Percentiles rank a stretch among this genome's conserved stretches.
phyloP scores from a whole-genome alignment of 345 rosid species.

The Rhodomyrtus tomentosa region DNA sequence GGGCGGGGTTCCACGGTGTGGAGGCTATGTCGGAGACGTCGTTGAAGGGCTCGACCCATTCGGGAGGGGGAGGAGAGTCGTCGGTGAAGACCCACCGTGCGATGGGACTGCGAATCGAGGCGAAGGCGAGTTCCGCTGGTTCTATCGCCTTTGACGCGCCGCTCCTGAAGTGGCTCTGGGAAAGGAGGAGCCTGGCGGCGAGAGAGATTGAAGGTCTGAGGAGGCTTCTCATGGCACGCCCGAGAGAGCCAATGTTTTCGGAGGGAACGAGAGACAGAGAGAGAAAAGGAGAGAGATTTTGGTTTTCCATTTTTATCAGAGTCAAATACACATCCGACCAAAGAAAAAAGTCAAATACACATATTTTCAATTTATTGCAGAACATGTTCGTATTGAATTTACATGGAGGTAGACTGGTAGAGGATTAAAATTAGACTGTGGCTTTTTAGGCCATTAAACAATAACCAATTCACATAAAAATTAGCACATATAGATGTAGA shows the following conservation, averaged over 20 bases:
- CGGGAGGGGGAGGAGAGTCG: constrained; percentile 52
- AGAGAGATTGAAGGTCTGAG: not conserved
- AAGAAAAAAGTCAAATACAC: too few species aligned
- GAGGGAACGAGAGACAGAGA: too few species aligned
- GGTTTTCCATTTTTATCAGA: too few species aligned
- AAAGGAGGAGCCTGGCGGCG: not conserved
- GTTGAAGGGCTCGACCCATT: constrained; percentile 77
- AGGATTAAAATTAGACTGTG: too few species aligned
- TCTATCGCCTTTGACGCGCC: not conserved
- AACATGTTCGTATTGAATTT: too few species aligned
- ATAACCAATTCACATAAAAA: too few species aligned
- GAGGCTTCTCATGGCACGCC: not conserved
- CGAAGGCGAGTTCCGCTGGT: not conserved
- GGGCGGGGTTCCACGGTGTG: constrained; percentile 21
- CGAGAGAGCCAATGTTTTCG: not conserved
- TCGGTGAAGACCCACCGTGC: not conserved
- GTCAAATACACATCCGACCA: too few species aligned
- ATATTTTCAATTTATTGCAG: too few species aligned
- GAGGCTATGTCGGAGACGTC: constrained; percentile 60
- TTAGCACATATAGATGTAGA: too few species aligned
- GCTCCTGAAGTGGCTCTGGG: not conserved
- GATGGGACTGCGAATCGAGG: not conserved
- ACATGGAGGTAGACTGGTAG: too few species aligned
- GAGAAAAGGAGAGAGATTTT: too few species aligned
- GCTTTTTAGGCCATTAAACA: too few species aligned